A percentile compares a stretch with the other conserved stretches of the same genome.
Evolutionary conservation across 2,329 filamentous ascomycete genomes (phyloP).

Genomic region (Fusarium dimerum): DNA sequence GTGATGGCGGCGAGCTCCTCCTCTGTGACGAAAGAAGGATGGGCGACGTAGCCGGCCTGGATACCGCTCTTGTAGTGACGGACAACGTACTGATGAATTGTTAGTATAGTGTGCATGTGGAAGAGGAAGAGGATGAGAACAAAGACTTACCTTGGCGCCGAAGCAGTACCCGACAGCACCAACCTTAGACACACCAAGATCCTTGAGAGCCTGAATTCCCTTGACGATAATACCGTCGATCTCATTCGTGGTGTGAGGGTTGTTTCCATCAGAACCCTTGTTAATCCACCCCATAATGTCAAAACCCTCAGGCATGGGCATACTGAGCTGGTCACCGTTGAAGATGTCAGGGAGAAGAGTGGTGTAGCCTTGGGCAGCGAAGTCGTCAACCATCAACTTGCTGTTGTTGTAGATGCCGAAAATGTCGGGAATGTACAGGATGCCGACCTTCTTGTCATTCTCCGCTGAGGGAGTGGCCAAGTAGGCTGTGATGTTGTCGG

Average conservation of each 20-base stretch:
- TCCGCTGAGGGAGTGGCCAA: constrained; percentile 45
- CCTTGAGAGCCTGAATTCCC: constrained; percentile 55
- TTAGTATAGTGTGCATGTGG: neutral
- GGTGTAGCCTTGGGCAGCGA: constrained; percentile 41
- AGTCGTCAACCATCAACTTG: constrained; percentile 43
- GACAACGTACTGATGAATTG: constrained; percentile 58
- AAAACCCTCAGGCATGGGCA: constrained; percentile 29
- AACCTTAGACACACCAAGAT: constrained; percentile 53
- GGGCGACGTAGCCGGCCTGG: constrained; percentile 62
- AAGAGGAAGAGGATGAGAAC: rapidly evolving
- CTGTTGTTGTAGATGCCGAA: constrained; percentile 42
- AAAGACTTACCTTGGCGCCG: constrained; percentile 57
- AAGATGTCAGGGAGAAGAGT: constrained; percentile 41
- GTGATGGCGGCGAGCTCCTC: constrained; percentile 59
- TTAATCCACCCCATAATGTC: constrained; percentile 37
- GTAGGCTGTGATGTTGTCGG: constrained; percentile 50
- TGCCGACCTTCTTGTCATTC: constrained; percentile 30
- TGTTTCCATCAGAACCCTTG: constrained; percentile 49
- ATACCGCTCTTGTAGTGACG: constrained; percentile 62
- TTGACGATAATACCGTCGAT: constrained; percentile 38
- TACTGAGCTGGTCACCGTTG: constrained; percentile 36
- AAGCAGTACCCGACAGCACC: constrained; percentile 66
- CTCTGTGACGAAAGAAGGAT: constrained; percentile 62
- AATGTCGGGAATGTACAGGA: constrained; percentile 41
- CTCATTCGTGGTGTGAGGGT: constrained; percentile 39